Base-by-base conservation (phyloP, 805 yeast genomes). In the Candida chauliodis region DNA sequence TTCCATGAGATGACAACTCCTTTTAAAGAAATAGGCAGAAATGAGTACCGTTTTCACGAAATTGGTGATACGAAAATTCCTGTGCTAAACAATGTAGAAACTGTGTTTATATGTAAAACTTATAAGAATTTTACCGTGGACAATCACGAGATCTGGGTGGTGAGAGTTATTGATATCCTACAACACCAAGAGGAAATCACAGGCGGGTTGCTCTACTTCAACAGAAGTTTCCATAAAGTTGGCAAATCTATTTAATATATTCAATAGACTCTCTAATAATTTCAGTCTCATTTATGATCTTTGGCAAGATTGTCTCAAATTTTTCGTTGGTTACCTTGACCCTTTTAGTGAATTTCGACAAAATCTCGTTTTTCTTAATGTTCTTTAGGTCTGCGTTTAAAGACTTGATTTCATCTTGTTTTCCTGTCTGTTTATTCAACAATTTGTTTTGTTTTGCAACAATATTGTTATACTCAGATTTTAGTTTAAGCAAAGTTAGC, bases 101-200 rank as follows among this genome's bases (percentile, higher is more conserved):
- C 78, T 33, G 75, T 79, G 1, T 60, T 85, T 44, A 72, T 85
- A 14, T 85, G 93, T 55, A 66, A 73, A 38, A 75, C 74, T 37
- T 63, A 58, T 31, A 62, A 69, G 18, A 75, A 73, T 3, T 70
- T 84, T 36, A 56, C 56, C 8, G 81, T 88, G 1, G 89, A 84
- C 43, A 88, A 84, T 52, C 98, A 91, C 61, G 96, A 90, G 55
- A 78, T 91, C 3, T 87, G 96, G 93, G 78, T 89, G 4, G 96
- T 87, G 3, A 72, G 76, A 43, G 95, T 91, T 4, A 61, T 68
- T 25, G 83, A 83, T 28, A 75, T 84, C 2, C 44, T 64, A 26
- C 62, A 60, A 2, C 56, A 58, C 25, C 40, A 44, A 8, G 40
- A 43, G 18, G 41, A 22, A 2, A 11, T 38, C 8, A 62, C 75